Base-by-base conservation (phyloP, 495 filamentous ascomycete genomes). In the Talaromyces wortmannii region DNA sequence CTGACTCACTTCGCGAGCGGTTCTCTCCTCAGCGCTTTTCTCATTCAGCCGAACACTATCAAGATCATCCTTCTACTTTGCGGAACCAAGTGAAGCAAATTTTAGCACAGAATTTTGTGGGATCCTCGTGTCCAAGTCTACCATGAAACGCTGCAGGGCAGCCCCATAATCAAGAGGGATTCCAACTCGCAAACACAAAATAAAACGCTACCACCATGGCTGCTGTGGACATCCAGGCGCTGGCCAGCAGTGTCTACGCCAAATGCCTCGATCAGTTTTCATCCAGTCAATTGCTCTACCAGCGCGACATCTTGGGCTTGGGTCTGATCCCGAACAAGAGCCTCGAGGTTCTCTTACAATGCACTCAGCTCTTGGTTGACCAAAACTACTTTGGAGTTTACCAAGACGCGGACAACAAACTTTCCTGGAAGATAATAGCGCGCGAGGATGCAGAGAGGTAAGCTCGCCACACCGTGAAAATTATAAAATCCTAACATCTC, bases 401-500 rank as follows among this genome's bases (percentile, higher is more conserved):
- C 32, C 66, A 72, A 52, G 73, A 69, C 44, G 73, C 76, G 58
- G 77, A 78, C 55, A 77, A 77, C 45, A 77, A 67, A 13, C 55
- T 88, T 29, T 81, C 79, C 54, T 91, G 87, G 87, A 78, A 78
- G 65, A 69, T 85, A 53, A 82, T 87, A 52, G 79, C 80, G 43
- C 72, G 76, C 49, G 84, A 84, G 56, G 86, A 90, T 64, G 87
- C 87, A 50, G 79, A 83, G 63, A 89, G 87, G 85, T 89, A 75
- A 49, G 77, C 60, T 36, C 13, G 11, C 31, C 53, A 5, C 13
- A 40, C 36, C 13, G 13, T 40, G 8, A 40, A 40, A 40, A 10
- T 10, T 10, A 13, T 13, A 40, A 40, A 36, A 13, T 40, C 36
- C 13, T 10, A 40, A 8, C 36, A 40, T 46, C 5, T 17, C 36